Evolutionary conservation across 2,329 filamentous ascomycete species (phyloP).

Genomic region (Monosporascus sp.): DNA sequence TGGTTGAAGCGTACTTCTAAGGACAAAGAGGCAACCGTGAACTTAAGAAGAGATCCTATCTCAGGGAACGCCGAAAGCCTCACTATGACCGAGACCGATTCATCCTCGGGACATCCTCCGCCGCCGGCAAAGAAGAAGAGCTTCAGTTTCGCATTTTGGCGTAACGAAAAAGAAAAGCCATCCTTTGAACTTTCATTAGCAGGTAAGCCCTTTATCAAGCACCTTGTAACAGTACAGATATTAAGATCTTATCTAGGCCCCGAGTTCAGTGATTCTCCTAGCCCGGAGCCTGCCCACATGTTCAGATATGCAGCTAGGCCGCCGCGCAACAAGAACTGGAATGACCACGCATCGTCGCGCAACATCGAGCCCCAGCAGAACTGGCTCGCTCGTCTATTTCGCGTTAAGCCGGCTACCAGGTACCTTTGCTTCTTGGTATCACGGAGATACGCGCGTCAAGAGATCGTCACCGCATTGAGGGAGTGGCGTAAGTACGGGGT

Average conservation of each 20-base stretch:
- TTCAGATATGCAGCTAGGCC: constrained; percentile 13
- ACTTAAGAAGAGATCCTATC: constrained; percentile 6
- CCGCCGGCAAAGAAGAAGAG: constrained; percentile 38
- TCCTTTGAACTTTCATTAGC: constrained; percentile 37
- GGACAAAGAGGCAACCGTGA: constrained; percentile 21
- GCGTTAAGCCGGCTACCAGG: constrained; percentile 75
- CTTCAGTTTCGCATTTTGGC: constrained; percentile 53
- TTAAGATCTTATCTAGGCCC: constrained; percentile 22
- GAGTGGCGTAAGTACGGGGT: constrained; percentile 84
- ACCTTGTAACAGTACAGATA: not conserved
- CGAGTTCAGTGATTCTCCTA: constrained; percentile 26
- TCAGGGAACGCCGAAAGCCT: constrained; percentile 11
- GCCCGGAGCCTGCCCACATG: constrained; percentile 16
- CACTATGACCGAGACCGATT: constrained; percentile 16
- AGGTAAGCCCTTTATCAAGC: constrained; percentile 28
- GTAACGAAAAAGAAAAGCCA: constrained; percentile 35
- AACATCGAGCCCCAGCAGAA: constrained; percentile 68
- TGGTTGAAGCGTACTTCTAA: constrained; percentile 50
- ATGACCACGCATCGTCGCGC: constrained; percentile 27
- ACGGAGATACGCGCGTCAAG: constrained; percentile 68
- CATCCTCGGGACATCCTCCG: constrained; percentile 12
- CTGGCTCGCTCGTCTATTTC: constrained; percentile 85
- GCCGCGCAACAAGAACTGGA: constrained; percentile 13
- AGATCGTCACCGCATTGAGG: constrained; percentile 67
- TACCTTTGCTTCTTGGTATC: constrained; percentile 71